Conservation (phyloP, 2,329 filamentous ascomycete genomes). For the Penicillium glabrum region DNA sequence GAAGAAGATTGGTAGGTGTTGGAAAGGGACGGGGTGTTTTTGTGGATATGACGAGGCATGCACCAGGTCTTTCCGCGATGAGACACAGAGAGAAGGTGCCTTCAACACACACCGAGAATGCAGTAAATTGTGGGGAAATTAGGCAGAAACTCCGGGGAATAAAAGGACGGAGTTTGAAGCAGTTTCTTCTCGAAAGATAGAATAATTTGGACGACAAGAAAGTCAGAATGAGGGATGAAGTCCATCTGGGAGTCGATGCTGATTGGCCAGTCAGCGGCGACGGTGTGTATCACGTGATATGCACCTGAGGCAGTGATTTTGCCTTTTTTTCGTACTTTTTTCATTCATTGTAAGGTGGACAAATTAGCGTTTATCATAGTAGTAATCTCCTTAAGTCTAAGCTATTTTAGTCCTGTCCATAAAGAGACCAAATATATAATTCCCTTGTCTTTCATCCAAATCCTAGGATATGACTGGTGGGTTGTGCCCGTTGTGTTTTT, state of each 20-base stretch:
- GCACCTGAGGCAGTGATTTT: constrained; percentile 9
- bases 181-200: constrained; percentile 17
- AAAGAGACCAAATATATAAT: neutral
- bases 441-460: neutral
- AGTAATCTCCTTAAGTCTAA: neutral
- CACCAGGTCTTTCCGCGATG: constrained; percentile 32
- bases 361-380: neutral
- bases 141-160: constrained; percentile 4
- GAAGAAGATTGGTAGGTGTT: constrained; percentile 17
- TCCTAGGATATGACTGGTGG: neutral
- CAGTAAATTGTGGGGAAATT: constrained; percentile 8
- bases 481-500: neutral
- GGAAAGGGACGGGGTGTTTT: constrained; percentile 35
- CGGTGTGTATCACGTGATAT: constrained; percentile 12
- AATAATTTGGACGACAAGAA: constrained; percentile 15
- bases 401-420: neutral
- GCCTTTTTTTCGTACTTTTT: neutral
- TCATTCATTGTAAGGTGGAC: neutral
- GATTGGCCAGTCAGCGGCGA: constrained; percentile 15
- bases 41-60: constrained; percentile 44
- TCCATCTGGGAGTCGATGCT: constrained; percentile 16
- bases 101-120: constrained; percentile 23
- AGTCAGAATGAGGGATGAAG: constrained; percentile 16
- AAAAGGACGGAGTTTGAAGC: constrained; percentile 2
- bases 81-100: constrained; percentile 32